Evolutionary conservation across 1,284 basidiomycete genomes (phyloP).

Genomic region (Leccinum proliferum): DNA sequence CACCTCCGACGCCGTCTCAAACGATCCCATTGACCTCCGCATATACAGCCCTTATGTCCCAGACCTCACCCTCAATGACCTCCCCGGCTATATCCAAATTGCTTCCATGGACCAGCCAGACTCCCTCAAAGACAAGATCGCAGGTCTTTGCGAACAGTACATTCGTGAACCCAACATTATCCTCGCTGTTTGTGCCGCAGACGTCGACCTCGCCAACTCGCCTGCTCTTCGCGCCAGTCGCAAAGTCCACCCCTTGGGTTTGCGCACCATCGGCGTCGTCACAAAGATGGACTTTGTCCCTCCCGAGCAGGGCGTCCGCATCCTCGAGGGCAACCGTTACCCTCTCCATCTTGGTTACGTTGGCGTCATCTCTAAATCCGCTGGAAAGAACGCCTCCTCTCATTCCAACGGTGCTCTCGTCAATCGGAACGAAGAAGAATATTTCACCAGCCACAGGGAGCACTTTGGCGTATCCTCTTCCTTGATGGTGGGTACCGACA

Average conservation of each 20-base stretch:
- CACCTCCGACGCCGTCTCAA: conserved; percentile 83
- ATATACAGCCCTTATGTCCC: conserved; percentile 96
- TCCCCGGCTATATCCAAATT: conserved; percentile 98
- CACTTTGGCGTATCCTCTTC: conserved; percentile 66
- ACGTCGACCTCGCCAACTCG: conserved; percentile 98
- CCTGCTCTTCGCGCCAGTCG: conserved; percentile 92
- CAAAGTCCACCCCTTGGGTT: conserved; percentile 91
- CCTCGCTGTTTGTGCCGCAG: conserved; percentile 95
- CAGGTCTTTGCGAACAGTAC: conserved; percentile 89
- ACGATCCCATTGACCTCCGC: conserved; percentile 93
- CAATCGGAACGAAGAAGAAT: conserved; percentile 72
- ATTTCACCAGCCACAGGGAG: conserved; percentile 71
- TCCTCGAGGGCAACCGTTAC: conserved; percentile 89
- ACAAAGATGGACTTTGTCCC: conserved; percentile 99
- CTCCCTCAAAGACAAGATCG: conserved; percentile 89
- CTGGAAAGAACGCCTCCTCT: conserved; percentile 41
- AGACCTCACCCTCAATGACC: conserved; percentile 94
- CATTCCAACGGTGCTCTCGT: conserved; percentile 50
- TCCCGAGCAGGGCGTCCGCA: conserved; percentile 75
- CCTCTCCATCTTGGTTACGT: conserved; percentile 98
- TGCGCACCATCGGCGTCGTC: conserved; percentile 95
- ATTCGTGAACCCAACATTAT: conserved; percentile 98
- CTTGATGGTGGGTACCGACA: conserved; percentile 87
- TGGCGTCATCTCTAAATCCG: conserved; percentile 89
- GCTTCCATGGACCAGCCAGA: conserved; percentile 96